These are phyloP conservation scores for Scedosporium dehoogii DNA, from an alignment of 2,329 filamentous ascomycete genomes.

Conservation along the genomic window DNA sequence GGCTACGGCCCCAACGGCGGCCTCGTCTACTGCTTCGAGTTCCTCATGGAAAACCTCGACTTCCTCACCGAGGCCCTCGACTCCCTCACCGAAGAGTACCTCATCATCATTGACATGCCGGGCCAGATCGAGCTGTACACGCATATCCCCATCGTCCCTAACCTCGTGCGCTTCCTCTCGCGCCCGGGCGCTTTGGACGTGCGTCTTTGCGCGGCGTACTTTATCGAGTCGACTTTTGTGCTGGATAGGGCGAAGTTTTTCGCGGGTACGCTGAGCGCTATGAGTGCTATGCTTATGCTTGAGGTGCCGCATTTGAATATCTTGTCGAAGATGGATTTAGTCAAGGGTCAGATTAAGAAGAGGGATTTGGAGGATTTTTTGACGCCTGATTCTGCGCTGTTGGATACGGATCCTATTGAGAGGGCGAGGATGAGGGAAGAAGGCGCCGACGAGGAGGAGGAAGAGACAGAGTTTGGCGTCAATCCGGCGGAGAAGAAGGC, in stretches of 20 bases:
- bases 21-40: slow-evolving; percentile 94
- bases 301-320: slow-evolving; percentile 96
- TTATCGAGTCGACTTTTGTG: slow-evolving; percentile 92
- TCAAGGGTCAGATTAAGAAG: slow-evolving; percentile 80
- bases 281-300: slow-evolving; percentile 98
- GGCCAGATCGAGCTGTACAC: slow-evolving; percentile 98
- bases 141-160: slow-evolving; percentile 84
- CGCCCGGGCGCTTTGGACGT: slow-evolving; percentile 75
- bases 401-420: slow-evolving; percentile 69
- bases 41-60: slow-evolving; percentile 87
- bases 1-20: slow-evolving; percentile 84
- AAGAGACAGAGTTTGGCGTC: slow-evolving; percentile 36
- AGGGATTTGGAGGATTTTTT: slow-evolving; percentile 84
- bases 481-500: slow-evolving; percentile 58
- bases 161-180: slow-evolving; percentile 71
- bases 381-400: slow-evolving; percentile 70
- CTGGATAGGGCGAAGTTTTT: slow-evolving; percentile 97
- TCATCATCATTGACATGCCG: slow-evolving; percentile 98
- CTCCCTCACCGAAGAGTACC: slow-evolving; percentile 81
- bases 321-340: slow-evolving; percentile 93
- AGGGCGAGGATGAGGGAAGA: slow-evolving; percentile 24
- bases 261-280: slow-evolving; percentile 85
- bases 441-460: slow-evolving; percentile 36
- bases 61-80: slow-evolving; percentile 82
- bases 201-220: slow-evolving; percentile 84